Evolutionary conservation across 1,284 basidiomycete species (phyloP).

Genomic region (Cutaneotrichosporon mucoides): DNA sequence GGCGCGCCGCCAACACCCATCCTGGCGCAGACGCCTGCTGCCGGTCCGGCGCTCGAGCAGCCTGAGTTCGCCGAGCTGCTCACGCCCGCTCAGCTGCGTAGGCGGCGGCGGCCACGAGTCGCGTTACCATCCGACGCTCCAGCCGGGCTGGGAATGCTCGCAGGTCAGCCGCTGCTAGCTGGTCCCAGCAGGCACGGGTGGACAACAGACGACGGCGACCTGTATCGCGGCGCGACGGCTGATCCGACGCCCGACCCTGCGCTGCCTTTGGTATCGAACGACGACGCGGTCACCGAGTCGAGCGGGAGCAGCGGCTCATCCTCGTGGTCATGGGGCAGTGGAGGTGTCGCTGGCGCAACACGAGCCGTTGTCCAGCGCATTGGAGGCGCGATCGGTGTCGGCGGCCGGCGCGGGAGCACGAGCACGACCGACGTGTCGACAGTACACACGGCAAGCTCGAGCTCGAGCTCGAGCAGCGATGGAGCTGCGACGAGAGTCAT

Average conservation of each 20-base stretch:
- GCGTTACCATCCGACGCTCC: background rate
- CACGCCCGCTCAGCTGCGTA: slow-evolving; percentile 34
- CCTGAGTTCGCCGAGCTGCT: slow-evolving; percentile 43
- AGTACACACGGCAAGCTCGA: slow-evolving; percentile 10
- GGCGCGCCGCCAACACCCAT: slow-evolving; percentile 9
- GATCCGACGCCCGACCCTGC: slow-evolving; percentile 28
- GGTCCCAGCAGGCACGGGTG: slow-evolving; percentile 38
- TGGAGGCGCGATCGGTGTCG: slow-evolving; percentile 39
- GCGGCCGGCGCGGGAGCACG: slow-evolving; percentile 32
- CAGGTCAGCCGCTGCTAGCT: slow-evolving; percentile 11
- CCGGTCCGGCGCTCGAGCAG: slow-evolving; percentile 11
- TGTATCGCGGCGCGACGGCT: slow-evolving; percentile 39
- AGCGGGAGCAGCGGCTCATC: slow-evolving; percentile 28
- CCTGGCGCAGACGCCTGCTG: slow-evolving; percentile 8
- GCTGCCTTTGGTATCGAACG: slow-evolving; percentile 13
- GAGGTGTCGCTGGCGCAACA: slow-evolving; percentile 34
- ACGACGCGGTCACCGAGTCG: slow-evolving; percentile 35
- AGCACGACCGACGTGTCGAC: slow-evolving; percentile 12
- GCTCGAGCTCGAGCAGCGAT: slow-evolving; percentile 8
- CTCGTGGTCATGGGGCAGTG: slow-evolving; percentile 35
- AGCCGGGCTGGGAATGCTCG: slow-evolving; percentile 1
- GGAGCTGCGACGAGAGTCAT: slow-evolving; percentile 4
- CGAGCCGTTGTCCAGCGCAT: slow-evolving; percentile 42
- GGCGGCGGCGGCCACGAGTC: slow-evolving; percentile 12
- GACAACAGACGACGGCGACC: slow-evolving; percentile 41